Percentiles rank a stretch among this genome's conserved stretches.
phyloP scores from a whole-genome alignment of 1,284 basidiomycete genomes.

The Puccinia triticina region DNA sequence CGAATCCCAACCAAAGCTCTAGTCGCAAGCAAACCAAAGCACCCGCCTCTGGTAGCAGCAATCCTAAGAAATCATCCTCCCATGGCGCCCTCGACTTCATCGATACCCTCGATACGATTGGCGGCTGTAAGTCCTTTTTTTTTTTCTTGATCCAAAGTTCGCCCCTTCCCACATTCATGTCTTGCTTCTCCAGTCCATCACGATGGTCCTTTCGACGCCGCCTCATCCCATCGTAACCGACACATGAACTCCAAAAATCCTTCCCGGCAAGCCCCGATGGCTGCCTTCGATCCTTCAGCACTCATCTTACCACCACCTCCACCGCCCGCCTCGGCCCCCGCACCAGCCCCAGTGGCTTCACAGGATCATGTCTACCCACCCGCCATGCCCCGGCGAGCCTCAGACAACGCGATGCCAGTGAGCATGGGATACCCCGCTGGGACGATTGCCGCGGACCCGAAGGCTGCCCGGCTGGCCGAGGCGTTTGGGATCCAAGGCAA shows the following conservation, averaged over 20 bases:
- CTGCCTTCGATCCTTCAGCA: slow-evolving; percentile 69
- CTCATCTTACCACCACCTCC: slow-evolving; percentile 62
- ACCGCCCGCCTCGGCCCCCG: slow-evolving; percentile 62
- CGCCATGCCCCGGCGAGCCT: neutral
- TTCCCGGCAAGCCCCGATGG: slow-evolving; percentile 74
- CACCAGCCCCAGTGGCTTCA: neutral
- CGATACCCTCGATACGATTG: slow-evolving; percentile 47
- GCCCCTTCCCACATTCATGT: neutral
- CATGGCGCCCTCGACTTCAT: slow-evolving; percentile 39
- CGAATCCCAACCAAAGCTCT: slow-evolving; percentile 18
- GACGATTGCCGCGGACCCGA: slow-evolving; percentile 58
- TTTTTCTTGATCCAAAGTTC: neutral
- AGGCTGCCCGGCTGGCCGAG: slow-evolving; percentile 57
- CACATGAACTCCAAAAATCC: slow-evolving; percentile 61
- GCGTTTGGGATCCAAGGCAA: slow-evolving; percentile 86
- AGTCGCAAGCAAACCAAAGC: slow-evolving; percentile 10
- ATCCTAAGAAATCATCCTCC: slow-evolving; percentile 17
- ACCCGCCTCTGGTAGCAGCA: neutral
- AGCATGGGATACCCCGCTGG: slow-evolving; percentile 49
- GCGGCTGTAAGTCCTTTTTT: slow-evolving; percentile 34
- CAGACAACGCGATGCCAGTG: slow-evolving; percentile 16
- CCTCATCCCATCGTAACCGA: slow-evolving; percentile 77
- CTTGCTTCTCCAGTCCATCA: slow-evolving; percentile 65
- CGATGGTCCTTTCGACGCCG: slow-evolving; percentile 83
- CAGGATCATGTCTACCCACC: slow-evolving; percentile 38